Evolutionary conservation across 2,329 filamentous ascomycete genomes (phyloP), one percentile per base, ranked within the genome.

Genomic region (Scopulariopsis brevicaulis): DNA sequence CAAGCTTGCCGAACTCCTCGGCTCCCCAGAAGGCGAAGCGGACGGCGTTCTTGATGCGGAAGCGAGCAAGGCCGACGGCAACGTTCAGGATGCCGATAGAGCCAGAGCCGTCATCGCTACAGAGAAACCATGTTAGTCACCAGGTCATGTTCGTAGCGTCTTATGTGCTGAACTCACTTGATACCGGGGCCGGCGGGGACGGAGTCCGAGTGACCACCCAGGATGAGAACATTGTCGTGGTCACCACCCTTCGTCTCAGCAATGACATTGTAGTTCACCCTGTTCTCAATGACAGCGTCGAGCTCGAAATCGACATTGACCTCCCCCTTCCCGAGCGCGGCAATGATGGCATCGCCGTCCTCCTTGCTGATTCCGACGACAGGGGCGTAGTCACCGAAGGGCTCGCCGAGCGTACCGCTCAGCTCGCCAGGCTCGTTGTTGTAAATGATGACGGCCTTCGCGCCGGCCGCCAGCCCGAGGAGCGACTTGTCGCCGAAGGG

Each of bases 371-470:
- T 74, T 18, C 79, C 78, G 1, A 81, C 71, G 32, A 75, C 75
- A 1, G 83, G 76, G 0, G 77, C 73, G 34, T 82, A 82, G 10
- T 66, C 65, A 37, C 63, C 65, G 52, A 73, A 73, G 0, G 75
- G 72, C 7, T 67, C 69, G 54, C 81, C 82, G 1, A 87, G 72
- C 1, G 82, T 86, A 34, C 81, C 84, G 7, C 76, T 66, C 1
- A 74, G 58, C 3, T 67, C 59, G 2, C 81, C 83, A 0, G 74
- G 68, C 3, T 71, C 76, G 60, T 86, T 86, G 73, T 87, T 86
- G 70, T 85, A 86, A 60, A 87, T 73, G 57, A 87, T 65, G 1
- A 76, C 77, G 1, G 72, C 85, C 0, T 68, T 66, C 1, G 85
- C 85, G 20, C 83, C 81, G 1, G 83, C 82, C 0, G 68, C 65